These are phyloP conservation scores for Neurospora cerealis DNA, from an alignment of 495 filamentous ascomycete species.

Conservation along the genomic window DNA sequence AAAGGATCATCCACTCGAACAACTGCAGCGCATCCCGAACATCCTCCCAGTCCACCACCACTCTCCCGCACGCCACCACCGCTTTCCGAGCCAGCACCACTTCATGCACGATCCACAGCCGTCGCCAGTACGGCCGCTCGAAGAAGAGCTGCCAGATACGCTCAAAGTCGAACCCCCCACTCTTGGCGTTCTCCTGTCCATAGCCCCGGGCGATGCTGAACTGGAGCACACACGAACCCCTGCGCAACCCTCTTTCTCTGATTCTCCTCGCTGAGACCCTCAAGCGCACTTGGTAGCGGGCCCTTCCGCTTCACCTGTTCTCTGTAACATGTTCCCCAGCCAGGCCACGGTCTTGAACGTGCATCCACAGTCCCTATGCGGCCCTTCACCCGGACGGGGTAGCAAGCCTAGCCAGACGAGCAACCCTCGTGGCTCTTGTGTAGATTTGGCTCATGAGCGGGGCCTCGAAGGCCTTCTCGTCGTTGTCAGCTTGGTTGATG, in stretches of 20 bases:
- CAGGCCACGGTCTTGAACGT: neutral
- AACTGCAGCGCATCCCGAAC: neutral
- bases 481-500: neutral
- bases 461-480: neutral
- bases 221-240: neutral
- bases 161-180: neutral
- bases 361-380: neutral
- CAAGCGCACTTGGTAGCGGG: neutral
- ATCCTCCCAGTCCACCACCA: slow-evolving; percentile 3
- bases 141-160: neutral
- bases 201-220: neutral
- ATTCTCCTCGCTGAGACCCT: neutral
- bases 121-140: slow-evolving; percentile 3
- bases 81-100: slow-evolving; percentile 5
- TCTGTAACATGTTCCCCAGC: neutral
- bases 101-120: slow-evolving; percentile 16
- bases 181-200: neutral
- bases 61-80: neutral
- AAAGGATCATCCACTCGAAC: slow-evolving; percentile 4
- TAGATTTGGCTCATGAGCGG: neutral
- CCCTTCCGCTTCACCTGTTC: neutral
- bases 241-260: neutral
- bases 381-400: neutral
- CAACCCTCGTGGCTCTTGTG: neutral
- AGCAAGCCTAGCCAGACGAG: neutral